Evolutionary conservation across 2,329 filamentous ascomycete genomes (phyloP).

Genomic region (Aspergillus sp.): DNA sequence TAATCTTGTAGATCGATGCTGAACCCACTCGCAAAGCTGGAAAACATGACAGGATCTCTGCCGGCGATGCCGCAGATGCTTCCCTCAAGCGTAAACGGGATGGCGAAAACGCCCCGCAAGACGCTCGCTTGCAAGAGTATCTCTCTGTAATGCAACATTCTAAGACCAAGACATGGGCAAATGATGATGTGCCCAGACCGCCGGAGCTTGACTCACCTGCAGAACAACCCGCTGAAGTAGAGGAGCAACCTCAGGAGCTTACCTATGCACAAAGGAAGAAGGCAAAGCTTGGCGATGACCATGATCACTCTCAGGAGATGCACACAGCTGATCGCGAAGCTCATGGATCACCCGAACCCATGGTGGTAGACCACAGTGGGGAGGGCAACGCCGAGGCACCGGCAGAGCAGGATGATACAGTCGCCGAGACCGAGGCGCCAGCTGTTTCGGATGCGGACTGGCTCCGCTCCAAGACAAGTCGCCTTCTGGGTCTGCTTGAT

Average conservation of each 20-base stretch:
- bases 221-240: conserved; percentile 25
- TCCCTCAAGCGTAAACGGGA: conserved; percentile 46
- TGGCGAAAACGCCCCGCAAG: conserved; percentile 63
- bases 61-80: conserved; percentile 26
- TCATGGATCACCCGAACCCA: conserved; percentile 23
- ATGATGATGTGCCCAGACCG: conserved; percentile 46
- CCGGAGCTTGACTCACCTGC: conserved; percentile 21
- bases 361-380: conserved; percentile 28
- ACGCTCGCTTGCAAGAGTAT: conserved; percentile 84
- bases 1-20: conserved; percentile 43
- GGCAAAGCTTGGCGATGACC: conserved; percentile 55
- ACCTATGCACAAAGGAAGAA: conserved; percentile 46
- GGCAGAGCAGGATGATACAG: conserved; percentile 22
- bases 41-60: conserved; percentile 27
- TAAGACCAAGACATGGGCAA: conserved; percentile 65
- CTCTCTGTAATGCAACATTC: conserved; percentile 76
- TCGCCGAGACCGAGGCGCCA: conserved; percentile 32
- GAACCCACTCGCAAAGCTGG: conserved; percentile 32
- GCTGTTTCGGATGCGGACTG: conserved; percentile 77
- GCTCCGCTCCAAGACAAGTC: conserved; percentile 84
- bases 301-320: conserved; percentile 56
- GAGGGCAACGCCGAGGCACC: conserved; percentile 20
- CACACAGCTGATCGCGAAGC: conserved; percentile 6
- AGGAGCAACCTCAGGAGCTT: conserved; percentile 33
- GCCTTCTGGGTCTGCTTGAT: conserved; percentile 80